Base-by-base conservation (phyloP, 352 stramenopile genomes). In the Phytophthora cryptogea region DNA sequence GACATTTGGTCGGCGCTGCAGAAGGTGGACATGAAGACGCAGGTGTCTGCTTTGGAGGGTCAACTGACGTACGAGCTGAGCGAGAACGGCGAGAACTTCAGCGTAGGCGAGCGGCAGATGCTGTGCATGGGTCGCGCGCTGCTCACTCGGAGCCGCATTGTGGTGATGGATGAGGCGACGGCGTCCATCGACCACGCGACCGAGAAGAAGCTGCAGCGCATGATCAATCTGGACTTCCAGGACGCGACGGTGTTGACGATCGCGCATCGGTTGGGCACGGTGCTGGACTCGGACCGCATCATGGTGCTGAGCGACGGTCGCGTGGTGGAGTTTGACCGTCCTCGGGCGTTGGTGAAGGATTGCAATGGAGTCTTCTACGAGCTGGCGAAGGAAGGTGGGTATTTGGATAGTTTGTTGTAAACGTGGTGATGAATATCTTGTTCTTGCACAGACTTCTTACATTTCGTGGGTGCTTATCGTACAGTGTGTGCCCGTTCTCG, bases 161-260 rank as follows among this genome's bases (percentile, higher is more conserved):
- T 99, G 13, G 70, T 98, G 5, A 94, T 98, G 76, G 96, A 99
- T 58, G 96, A 99, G 71, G 94, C 93, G 0, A 98, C 94, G 8
- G 80, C 82, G 10, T 81, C 74, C 10, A 80, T 88, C 37, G 80
- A 89, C 44, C 59, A 57, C 33, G 59, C 68, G 32, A 83, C 68
- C n/a, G 88, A 97, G 70, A 33, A 63, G 13, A 69, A 73, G 26
- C 86, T 91, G 14, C 48, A 55, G 17, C 41, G 41, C 31, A 46
- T 36, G 20, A 60, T 60, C 20, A 52, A 60, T 26, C 5, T 40
- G 32, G 89, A 97, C 39, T 98, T 98, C 69, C 44, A 59, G 8
- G 74, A 90, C 28, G 80, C 82, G 13, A 98, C 94, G 16, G 78
- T 97, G 27, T 60, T 99, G 13, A 98, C 94, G 7, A 97, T 98